phyloP scores from a whole-genome alignment of 2,329 filamentous ascomycete species.

The Nothopassalora personata region DNA sequence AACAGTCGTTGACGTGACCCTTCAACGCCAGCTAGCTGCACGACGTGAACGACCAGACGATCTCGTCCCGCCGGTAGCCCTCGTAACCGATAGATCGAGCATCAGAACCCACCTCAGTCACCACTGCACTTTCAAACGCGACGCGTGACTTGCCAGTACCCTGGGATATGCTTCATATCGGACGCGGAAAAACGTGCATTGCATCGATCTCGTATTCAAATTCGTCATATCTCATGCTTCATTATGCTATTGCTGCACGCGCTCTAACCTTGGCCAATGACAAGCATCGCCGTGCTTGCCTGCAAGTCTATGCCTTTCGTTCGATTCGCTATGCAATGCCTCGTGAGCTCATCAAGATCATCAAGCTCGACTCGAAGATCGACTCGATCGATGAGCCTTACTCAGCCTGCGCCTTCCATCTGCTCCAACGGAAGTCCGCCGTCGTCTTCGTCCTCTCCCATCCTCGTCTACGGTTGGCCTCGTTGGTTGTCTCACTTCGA shows the following conservation, averaged over 20 bases:
- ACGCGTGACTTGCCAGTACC: neutral
- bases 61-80: neutral
- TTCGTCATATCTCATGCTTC: neutral
- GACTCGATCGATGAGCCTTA: constrained; percentile 16
- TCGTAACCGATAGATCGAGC: neutral
- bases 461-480: constrained; percentile 13
- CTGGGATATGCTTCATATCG: neutral
- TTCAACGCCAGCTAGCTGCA: constrained; percentile 7
- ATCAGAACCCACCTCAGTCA: neutral
- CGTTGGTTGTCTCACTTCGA: constrained; percentile 18
- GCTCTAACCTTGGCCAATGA: neutral
- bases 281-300: neutral
- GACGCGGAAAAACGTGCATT: too few relatives aligned
- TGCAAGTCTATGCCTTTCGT: neutral
- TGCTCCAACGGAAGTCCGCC: constrained; percentile 17
- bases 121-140: neutral
- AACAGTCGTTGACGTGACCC: constrained; percentile 17
- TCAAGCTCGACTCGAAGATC: constrained; percentile 16
- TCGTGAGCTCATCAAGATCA: neutral
- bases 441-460: constrained; percentile 9
- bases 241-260: neutral
- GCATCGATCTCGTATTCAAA: neutral
- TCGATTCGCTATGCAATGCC: neutral
- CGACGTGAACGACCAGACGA: constrained; percentile 5
- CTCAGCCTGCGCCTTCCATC: constrained; percentile 24